These are phyloP conservation scores for Tillandsia leiboldiana DNA, from an alignment of 176 grass and related monocot genomes.

Conservation along the genomic window DNA sequence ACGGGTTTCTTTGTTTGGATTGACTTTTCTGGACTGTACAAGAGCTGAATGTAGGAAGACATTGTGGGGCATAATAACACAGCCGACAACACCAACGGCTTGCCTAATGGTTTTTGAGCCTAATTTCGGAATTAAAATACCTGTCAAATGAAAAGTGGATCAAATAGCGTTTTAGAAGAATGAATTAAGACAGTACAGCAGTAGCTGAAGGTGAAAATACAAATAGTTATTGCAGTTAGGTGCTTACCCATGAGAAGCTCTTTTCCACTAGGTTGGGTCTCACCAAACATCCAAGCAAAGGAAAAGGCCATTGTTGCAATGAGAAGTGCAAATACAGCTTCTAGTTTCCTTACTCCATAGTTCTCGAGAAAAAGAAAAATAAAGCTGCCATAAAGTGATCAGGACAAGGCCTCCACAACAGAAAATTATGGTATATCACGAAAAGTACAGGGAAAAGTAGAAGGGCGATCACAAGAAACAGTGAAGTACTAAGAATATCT, in stretches of 20 bases:
- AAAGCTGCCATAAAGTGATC: constrained; percentile 52
- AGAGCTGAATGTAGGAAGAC: constrained; percentile 96
- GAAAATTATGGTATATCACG: background rate
- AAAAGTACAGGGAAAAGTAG: constrained; percentile 2
- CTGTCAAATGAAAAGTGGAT: constrained; percentile 25
- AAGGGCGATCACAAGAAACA: background rate
- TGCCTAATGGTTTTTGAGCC: constrained; percentile 90
- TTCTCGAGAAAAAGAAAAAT: constrained; percentile 96
- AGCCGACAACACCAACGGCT: constrained; percentile 95
- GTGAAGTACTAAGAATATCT: no score
- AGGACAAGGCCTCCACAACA: background rate
- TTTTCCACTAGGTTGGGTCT: constrained; percentile 65
- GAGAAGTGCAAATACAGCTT: constrained; percentile 78
- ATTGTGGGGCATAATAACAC: constrained; percentile 99
- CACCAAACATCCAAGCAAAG: constrained; percentile 91
- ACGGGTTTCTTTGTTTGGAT: constrained; percentile 71
- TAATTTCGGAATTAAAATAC: constrained; percentile 82
- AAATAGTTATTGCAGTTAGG: constrained; percentile 10
- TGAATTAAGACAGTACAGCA: background rate
- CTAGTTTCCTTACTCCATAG: constrained; percentile 93
- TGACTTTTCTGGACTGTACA: constrained; percentile 87
- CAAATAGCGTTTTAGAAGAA: background rate
- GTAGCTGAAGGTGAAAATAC: background rate
- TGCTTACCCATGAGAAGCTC: constrained; percentile 61
- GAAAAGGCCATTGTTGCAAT: constrained; percentile 87